Percentiles rank a stretch among this genome's conserved stretches.
Conservation (phyloP, 768 basidiomycete genomes). For the Tephrocybe sp. region DNA sequence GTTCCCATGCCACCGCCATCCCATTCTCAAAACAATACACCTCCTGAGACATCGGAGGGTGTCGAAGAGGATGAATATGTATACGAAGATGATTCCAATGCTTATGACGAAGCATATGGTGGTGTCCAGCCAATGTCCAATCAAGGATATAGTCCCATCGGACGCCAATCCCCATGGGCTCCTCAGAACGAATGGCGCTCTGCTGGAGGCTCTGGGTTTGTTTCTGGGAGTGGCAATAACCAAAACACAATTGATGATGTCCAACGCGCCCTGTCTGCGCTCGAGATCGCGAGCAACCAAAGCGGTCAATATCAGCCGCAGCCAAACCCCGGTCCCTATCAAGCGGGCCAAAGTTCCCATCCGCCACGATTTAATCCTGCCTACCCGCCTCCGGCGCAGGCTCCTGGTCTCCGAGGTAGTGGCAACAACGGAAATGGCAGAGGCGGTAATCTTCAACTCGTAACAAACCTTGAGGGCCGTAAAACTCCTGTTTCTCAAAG, state of each 20-base stretch:
- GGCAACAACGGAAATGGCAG: constrained; percentile 36
- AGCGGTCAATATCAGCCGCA: constrained; percentile 26
- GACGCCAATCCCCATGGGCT: constrained; percentile 66
- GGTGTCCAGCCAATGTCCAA: constrained; percentile 34
- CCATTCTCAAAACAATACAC: constrained; percentile 34
- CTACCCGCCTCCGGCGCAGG: constrained; percentile 46
- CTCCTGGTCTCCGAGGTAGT: constrained; percentile 29
- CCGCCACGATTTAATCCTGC: constrained; percentile 69
- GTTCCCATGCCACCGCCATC: constrained; percentile 37
- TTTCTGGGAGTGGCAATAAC: constrained; percentile 14
- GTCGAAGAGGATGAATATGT: constrained; percentile 54
- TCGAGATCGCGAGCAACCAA: constrained; percentile 53
- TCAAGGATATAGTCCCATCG: constrained; percentile 46
- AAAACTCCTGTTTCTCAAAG: constrained; percentile 50
- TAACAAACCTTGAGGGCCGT: constrained; percentile 65
- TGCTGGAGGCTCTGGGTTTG: constrained; percentile 20
- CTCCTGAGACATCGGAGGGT: constrained; percentile 36
- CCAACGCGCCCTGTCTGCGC: constrained; percentile 64
- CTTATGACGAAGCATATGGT: constrained; percentile 61
- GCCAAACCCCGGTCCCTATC: constrained; percentile 29
- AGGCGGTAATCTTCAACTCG: constrained; percentile 49
- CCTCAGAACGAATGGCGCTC: constrained; percentile 61
- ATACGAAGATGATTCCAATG: constrained; percentile 47
- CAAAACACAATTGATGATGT: constrained; percentile 65
- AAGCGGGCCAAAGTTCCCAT: constrained; percentile 50